phyloP scores from a whole-genome alignment of 108 stramenopile genomes.

The Nitzschia inconspicua region DNA sequence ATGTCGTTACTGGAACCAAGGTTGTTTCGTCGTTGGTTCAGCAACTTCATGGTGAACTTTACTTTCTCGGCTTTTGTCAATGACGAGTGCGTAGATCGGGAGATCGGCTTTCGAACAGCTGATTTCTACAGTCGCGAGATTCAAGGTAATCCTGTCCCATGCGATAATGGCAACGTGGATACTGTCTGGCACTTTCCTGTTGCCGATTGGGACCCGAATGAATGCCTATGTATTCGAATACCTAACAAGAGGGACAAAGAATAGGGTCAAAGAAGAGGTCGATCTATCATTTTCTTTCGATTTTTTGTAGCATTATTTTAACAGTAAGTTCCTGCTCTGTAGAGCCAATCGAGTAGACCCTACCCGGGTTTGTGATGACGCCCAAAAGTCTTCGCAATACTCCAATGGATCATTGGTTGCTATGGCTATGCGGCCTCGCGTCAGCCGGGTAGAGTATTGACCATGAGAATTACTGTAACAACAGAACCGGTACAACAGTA shows the following conservation, averaged over 20 bases:
- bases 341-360: too few relatives aligned
- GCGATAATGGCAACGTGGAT: background rate
- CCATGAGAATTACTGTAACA: too few relatives aligned
- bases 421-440: too few relatives aligned
- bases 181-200: conserved; percentile 86
- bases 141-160: conserved; percentile 47
- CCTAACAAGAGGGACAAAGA: conserved; percentile 15
- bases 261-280: too few relatives aligned
- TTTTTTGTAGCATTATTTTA: too few relatives aligned
- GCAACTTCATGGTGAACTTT: conserved; percentile 77
- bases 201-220: conserved; percentile 71
- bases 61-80: conserved; percentile 72
- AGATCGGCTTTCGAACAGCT: conserved; percentile 66
- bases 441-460: too few relatives aligned
- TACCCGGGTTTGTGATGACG: too few relatives aligned
- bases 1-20: conserved; percentile 72
- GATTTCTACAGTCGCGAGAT: conserved; percentile 89
- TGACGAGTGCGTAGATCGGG: conserved; percentile 54
- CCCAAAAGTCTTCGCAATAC: too few relatives aligned
- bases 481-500: too few relatives aligned
- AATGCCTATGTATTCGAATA: conserved; percentile 65
- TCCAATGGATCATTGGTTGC: too few relatives aligned
- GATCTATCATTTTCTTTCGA: too few relatives aligned
- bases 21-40: conserved; percentile 82
- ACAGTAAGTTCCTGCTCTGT: too few relatives aligned